phyloP scores from a whole-genome alignment of 2,329 filamentous ascomycete genomes.

The Berkeleyomyces rouxiae region DNA sequence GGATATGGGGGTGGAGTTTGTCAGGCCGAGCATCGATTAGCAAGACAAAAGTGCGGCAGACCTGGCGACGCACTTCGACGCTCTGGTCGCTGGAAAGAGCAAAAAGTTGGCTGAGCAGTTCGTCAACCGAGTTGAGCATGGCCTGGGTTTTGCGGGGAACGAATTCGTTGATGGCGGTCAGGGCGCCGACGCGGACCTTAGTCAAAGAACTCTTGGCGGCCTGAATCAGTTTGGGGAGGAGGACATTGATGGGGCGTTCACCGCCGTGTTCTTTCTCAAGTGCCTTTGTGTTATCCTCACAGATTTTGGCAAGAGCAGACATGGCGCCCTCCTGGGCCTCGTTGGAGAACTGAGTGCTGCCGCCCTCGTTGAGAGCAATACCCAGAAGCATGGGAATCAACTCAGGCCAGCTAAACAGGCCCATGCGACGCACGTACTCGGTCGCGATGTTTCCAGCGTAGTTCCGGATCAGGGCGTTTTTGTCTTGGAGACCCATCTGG shows the following conservation, averaged over 20 bases:
- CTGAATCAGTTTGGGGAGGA: conserved; percentile 79
- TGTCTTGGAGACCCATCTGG: conserved; percentile 65
- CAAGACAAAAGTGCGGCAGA: conserved; percentile 84
- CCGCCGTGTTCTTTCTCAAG: conserved; percentile 79
- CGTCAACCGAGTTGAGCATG: conserved; percentile 63
- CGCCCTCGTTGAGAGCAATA: conserved; percentile 56
- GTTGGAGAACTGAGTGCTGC: conserved; percentile 38
- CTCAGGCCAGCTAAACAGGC: conserved; percentile 80
- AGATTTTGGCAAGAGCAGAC: conserved; percentile 84
- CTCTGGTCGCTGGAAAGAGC: conserved; percentile 59
- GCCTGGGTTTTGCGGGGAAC: conserved; percentile 70
- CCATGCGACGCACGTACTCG: conserved; percentile 70
- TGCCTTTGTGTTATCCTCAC: conserved; percentile 81
- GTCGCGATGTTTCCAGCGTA: conserved; percentile 89
- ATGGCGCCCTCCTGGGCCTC: conserved; percentile 85
- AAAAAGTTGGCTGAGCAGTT: conserved; percentile 70
- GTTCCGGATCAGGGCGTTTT: conserved; percentile 65
- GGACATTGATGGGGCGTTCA: conserved; percentile 69
- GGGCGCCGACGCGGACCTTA: conserved; percentile 62
- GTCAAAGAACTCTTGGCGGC: conserved; percentile 62
- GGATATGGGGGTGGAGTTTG: conserved; percentile 76
- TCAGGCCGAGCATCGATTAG: conserved; percentile 82
- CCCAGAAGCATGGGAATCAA: conserved; percentile 68
- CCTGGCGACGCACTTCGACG: conserved; percentile 74
- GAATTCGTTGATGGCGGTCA: conserved; percentile 83